Percentiles rank a stretch among this genome's conserved stretches.
phyloP scores from a whole-genome alignment of 805 yeast species.

The Hanseniaspora jakobsenii region DNA sequence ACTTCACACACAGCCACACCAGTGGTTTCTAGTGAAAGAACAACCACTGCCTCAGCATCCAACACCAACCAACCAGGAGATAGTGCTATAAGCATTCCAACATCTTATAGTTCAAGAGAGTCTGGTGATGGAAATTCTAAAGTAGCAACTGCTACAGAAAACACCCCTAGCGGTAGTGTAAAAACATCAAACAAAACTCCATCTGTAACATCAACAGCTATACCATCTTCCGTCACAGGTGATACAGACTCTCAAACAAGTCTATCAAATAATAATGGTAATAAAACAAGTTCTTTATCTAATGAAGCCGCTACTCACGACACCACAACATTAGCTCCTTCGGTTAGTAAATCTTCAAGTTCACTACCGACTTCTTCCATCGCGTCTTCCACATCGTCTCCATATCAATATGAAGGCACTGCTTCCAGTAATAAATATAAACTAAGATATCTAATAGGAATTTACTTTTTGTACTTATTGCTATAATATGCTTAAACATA shows the following conservation, averaged over 20 bases:
- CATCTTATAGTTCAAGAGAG: too few relatives aligned
- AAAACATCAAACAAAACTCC: neutral
- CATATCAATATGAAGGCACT: neutral
- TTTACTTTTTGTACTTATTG: neutral
- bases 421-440: neutral
- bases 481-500: neutral
- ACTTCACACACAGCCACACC: neutral
- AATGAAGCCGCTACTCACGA: too few relatives aligned
- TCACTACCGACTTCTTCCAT: neutral
- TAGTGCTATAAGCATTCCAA: too few relatives aligned
- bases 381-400: neutral
- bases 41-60: neutral
- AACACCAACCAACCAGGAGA: too few relatives aligned
- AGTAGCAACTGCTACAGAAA: neutral
- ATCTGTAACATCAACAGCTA: constrained; percentile 15
- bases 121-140: neutral
- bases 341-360: neutral
- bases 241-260: too few relatives aligned
- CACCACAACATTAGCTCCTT: too few relatives aligned
- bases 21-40: neutral
- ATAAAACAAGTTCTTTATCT: too few relatives aligned
- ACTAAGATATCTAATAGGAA: neutral
- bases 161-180: neutral
- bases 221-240: too few relatives aligned
- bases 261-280: too few relatives aligned